These are phyloP conservation scores for Friedmanniomyces simplex DNA, from an alignment of 495 filamentous ascomycete genomes.

Conservation along the genomic window DNA sequence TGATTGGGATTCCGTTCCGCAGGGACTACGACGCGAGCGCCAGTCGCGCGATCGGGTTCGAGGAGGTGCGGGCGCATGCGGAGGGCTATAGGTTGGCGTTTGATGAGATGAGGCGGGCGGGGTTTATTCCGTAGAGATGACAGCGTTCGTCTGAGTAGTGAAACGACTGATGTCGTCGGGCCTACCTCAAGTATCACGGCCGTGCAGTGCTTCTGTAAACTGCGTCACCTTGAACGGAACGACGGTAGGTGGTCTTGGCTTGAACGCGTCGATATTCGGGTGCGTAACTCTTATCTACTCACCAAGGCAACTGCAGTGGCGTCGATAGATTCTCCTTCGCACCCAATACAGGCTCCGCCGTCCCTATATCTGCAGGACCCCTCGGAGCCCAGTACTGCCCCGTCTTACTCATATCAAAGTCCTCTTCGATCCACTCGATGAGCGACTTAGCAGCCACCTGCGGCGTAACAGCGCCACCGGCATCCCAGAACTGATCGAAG, in stretches of 20 bases:
- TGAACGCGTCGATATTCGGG: no score
- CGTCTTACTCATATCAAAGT: constrained; percentile 53
- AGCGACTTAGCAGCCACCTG: constrained; percentile 55
- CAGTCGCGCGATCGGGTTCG: constrained; percentile 15
- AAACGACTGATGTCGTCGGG: no score
- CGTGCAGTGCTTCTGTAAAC: no score
- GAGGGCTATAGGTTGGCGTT: constrained; percentile 16
- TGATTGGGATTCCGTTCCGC: constrained; percentile 12
- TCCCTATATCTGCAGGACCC: constrained; percentile 59
- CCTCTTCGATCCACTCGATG: constrained; percentile 46
- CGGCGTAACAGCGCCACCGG: constrained; percentile 56
- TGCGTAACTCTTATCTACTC: background rate
- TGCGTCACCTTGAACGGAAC: no score
- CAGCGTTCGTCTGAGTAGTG: no score
- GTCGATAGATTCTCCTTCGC: constrained; percentile 42
- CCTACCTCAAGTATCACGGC: no score
- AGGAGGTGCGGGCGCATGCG: constrained; percentile 14
- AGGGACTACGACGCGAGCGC: constrained; percentile 18
- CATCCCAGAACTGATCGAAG: constrained; percentile 62
- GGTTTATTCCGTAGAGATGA: constrained; percentile 15
- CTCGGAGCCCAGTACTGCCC: constrained; percentile 64
- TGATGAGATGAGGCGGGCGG: constrained; percentile 19
- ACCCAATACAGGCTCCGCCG: constrained; percentile 53
- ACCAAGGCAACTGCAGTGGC: constrained; percentile 63
- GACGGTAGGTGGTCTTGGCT: no score